Percentiles rank a stretch among this genome's conserved stretches.
These are phyloP conservation scores for Batrachochytrium dendrobatidis DNA, from an alignment of 371 early-diverging fungal species.

Conservation along the genomic window DNA sequence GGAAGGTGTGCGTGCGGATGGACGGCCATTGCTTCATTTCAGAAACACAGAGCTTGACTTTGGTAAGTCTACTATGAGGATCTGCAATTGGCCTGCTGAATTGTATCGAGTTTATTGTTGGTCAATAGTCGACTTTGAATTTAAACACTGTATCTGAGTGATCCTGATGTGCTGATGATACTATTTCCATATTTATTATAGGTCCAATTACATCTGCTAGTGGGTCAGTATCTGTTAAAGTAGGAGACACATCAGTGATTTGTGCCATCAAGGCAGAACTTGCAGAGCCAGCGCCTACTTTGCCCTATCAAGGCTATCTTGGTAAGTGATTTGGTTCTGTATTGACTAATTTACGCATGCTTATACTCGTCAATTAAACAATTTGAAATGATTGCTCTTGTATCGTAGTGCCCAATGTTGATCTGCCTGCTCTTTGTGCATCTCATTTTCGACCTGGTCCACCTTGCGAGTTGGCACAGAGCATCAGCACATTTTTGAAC, in stretches of 20 bases:
- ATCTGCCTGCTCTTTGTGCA: conserved; percentile 81
- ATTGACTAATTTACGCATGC: background rate
- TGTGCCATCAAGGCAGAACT: conserved; percentile 96
- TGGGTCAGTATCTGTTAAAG: conserved; percentile 79
- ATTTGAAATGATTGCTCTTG: background rate
- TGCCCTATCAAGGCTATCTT: conserved; percentile 69
- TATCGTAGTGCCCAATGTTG: conserved; percentile 76
- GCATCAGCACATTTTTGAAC: conserved; percentile 69
- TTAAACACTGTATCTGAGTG: too few relatives aligned
- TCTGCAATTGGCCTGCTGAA: too few relatives aligned
- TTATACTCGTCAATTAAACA: background rate
- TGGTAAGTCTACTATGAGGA: conserved; percentile 11
- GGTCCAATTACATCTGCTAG: conserved; percentile 74
- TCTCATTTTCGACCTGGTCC: conserved; percentile 79
- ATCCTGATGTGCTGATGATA: too few relatives aligned
- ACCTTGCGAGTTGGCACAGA: conserved; percentile 77
- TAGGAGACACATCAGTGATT: conserved; percentile 84
- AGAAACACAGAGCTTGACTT: conserved; percentile 18
- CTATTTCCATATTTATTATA: conserved; percentile 15
- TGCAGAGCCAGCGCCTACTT: conserved; percentile 56
- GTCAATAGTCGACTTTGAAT: too few relatives aligned
- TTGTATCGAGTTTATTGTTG: too few relatives aligned
- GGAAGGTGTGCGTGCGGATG: conserved; percentile 77
- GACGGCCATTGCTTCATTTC: conserved; percentile 41
- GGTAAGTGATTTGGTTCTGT: conserved; percentile 35